Percentiles rank a stretch among this genome's conserved stretches.
phyloP scores from a whole-genome alignment of 208 protist genomes.

The Endotrypanum monterogeii region DNA sequence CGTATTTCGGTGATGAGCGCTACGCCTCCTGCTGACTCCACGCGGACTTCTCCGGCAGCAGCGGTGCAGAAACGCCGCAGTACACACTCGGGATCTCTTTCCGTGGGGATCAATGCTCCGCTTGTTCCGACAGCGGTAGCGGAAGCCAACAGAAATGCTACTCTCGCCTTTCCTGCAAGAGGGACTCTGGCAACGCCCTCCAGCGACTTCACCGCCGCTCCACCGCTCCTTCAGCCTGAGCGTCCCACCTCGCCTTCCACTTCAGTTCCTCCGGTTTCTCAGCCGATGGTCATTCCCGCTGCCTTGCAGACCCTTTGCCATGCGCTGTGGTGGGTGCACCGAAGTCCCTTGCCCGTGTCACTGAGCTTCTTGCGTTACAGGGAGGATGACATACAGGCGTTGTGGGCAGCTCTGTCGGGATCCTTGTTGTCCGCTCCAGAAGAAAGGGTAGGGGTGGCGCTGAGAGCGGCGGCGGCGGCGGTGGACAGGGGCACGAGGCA shows the following conservation, averaged over 20 bases:
- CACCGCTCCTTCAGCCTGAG: not conserved
- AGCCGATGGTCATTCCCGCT: not conserved
- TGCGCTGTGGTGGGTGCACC: conserved; percentile 56
- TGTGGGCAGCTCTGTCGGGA: conserved; percentile 20
- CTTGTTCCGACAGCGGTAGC: not conserved
- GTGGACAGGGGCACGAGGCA: not conserved
- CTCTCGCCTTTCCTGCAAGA: not conserved
- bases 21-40: not conserved
- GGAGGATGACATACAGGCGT: conserved; percentile 26
- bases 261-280: not conserved
- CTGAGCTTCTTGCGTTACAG: conserved; percentile 44
- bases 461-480: not conserved
- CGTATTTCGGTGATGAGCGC: not conserved
- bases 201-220: not conserved
- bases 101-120: not conserved
- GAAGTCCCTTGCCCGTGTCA: conserved; percentile 37
- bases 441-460: not conserved
- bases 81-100: not conserved
- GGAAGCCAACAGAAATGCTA: not conserved
- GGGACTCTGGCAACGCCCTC: not conserved
- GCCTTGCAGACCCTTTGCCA: conserved; percentile 35
- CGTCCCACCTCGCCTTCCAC: not conserved
- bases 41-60: not conserved
- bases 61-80: not conserved
- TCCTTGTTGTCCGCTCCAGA: not conserved